Conservation (phyloP, 1,284 basidiomycete genomes). For the Ceratobasidium sp. region DNA sequence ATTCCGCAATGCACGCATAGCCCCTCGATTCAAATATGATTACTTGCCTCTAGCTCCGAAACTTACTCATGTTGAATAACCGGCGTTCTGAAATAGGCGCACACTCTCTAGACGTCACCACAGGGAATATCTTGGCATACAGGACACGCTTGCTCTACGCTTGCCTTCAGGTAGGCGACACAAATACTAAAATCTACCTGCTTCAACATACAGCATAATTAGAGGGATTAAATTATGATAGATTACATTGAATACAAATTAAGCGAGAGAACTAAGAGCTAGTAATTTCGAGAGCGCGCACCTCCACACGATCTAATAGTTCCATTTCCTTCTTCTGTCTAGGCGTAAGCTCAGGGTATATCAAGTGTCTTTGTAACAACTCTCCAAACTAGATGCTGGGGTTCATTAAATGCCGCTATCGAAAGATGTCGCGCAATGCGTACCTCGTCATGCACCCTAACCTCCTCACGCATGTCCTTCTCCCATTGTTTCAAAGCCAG, state of each 20-base stretch:
- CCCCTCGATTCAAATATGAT: no score
- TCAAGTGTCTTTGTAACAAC: neutral
- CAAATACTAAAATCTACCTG: no score
- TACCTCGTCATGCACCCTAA: conserved; percentile 5
- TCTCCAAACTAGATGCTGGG: neutral
- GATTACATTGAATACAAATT: neutral
- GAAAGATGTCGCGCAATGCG: neutral
- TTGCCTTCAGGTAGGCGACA: no score
- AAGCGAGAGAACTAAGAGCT: neutral
- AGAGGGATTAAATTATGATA: neutral
- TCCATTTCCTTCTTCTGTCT: conserved; percentile 1
- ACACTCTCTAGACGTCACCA: no score
- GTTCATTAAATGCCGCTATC: neutral
- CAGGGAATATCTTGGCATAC: no score
- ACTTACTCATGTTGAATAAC: no score
- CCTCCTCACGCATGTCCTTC: neutral
- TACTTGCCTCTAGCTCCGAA: no score
- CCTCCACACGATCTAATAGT: neutral
- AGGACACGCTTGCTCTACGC: no score
- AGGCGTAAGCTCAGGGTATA: neutral
- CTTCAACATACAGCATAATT: no score
- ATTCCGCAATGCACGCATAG: no score
- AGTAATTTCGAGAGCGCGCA: neutral
- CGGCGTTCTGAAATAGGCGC: no score
- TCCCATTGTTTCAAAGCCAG: neutral